phyloP scores from a whole-genome alignment of 164 flowering plant genomes.

The Aristolochia fimbriata region DNA sequence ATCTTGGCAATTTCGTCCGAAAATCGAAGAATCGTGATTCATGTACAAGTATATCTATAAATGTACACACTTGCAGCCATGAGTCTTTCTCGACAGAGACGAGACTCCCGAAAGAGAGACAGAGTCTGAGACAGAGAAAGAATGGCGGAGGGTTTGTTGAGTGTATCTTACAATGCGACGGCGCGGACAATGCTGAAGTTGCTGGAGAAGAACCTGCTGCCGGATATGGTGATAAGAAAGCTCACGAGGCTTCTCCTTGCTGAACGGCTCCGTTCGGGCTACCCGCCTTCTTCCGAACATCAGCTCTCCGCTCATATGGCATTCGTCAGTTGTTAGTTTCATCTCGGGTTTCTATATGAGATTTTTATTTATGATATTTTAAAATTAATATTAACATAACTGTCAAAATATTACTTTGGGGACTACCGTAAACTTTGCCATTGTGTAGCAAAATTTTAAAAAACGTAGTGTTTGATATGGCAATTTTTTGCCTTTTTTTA shows the following conservation, averaged over 20 bases:
- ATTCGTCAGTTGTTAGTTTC: conserved; percentile 46
- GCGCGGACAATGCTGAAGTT: conserved; percentile 44
- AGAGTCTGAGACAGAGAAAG: background rate
- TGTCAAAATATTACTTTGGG: background rate
- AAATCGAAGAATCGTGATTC: no score
- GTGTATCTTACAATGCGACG: conserved; percentile 54
- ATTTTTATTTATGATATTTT: background rate
- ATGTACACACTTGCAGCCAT: no score
- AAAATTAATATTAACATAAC: background rate
- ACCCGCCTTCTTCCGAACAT: conserved; percentile 46
- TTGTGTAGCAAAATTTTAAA: no score
- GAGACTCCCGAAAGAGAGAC: no score
- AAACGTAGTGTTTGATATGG: no score
- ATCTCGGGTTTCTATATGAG: no score
- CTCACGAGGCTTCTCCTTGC: conserved; percentile 65
- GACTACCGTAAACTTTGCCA: background rate
- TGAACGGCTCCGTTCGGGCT: conserved; percentile 62
- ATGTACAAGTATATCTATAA: no score
- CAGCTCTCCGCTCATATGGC: conserved; percentile 60
- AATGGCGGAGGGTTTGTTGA: conserved; percentile 32
- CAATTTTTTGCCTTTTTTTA: no score
- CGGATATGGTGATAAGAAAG: conserved; percentile 66
- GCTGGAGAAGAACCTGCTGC: conserved; percentile 63
- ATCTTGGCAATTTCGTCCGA: no score
- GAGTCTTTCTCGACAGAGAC: no score